Evolutionary conservation across 768 basidiomycete species (phyloP).

Genomic region (Suillus subaureus): DNA sequence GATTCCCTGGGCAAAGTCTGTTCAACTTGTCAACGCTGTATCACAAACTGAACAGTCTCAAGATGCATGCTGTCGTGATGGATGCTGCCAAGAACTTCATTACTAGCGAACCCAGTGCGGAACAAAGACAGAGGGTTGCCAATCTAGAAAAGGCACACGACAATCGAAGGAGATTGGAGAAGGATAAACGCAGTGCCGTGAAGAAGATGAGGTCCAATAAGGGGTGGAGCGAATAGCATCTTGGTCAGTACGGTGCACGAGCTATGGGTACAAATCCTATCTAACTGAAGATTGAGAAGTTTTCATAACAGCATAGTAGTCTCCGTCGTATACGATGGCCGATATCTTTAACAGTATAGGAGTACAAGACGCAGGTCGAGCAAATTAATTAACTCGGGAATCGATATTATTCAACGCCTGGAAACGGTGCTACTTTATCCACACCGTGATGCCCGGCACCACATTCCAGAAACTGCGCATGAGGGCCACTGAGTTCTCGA

Average conservation of each 20-base stretch:
- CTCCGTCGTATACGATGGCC: neutral
- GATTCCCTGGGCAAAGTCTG: constrained; percentile 70
- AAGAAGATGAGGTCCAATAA: constrained; percentile 31
- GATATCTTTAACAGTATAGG: neutral
- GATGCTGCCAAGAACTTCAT: constrained; percentile 27
- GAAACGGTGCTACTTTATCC: neutral
- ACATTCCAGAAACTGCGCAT: neutral
- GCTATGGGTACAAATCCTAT: neutral
- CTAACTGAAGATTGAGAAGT: neutral
- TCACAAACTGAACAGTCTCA: neutral
- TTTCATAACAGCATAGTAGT: neutral
- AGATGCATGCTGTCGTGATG: constrained; percentile 31
- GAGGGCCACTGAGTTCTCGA: neutral
- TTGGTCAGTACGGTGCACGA: neutral
- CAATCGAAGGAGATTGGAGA: constrained; percentile 27
- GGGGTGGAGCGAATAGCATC: constrained; percentile 18
- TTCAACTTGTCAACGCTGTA: neutral
- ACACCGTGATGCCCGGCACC: neutral
- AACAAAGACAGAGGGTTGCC: constrained; percentile 29
- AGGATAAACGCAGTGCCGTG: constrained; percentile 25
- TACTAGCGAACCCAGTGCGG: constrained; percentile 21
- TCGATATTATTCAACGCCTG: neutral
- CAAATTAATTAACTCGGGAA: neutral
- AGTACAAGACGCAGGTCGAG: neutral
- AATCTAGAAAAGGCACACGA: constrained; percentile 23